These are phyloP conservation scores for Endocalyx cinctus DNA, from an alignment of 2,329 filamentous ascomycete genomes.

Conservation along the genomic window DNA sequence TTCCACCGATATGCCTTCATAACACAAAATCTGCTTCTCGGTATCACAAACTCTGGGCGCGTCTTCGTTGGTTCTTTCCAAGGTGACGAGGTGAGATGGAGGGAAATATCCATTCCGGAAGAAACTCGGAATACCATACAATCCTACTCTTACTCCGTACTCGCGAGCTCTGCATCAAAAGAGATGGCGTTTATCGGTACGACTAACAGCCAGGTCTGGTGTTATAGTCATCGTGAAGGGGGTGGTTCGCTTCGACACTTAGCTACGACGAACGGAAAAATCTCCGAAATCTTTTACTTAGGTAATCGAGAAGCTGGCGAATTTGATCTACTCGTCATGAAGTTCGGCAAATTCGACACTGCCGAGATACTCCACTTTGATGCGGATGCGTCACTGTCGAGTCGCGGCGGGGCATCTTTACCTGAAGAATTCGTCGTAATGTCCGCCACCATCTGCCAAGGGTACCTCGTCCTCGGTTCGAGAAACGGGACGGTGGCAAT, in stretches of 20 bases:
- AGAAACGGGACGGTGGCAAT: constrained; percentile 45
- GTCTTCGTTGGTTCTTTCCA: constrained; percentile 45
- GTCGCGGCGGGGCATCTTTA: constrained; percentile 31
- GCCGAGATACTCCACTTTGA: constrained; percentile 40
- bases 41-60: constrained; percentile 56
- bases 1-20: constrained; percentile 64
- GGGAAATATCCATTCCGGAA: constrained; percentile 33
- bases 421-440: constrained; percentile 48
- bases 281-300: constrained; percentile 47
- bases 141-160: constrained; percentile 47
- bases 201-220: constrained; percentile 42
- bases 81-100: constrained; percentile 33
- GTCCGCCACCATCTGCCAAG: constrained; percentile 36
- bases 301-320: not conserved
- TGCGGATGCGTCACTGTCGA: constrained; percentile 22
- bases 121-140: constrained; percentile 33
- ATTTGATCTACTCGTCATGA: constrained; percentile 38
- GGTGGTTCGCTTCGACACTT: constrained; percentile 29
- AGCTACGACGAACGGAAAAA: constrained; percentile 39
- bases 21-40: constrained; percentile 45
- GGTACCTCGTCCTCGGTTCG: constrained; percentile 49
- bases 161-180: constrained; percentile 35
- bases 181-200: constrained; percentile 43
- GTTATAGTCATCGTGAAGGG: constrained; percentile 29
- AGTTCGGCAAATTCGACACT: constrained; percentile 41